phyloP scores from a whole-genome alignment of 768 basidiomycete genomes.

The Lyophyllum decastes region DNA sequence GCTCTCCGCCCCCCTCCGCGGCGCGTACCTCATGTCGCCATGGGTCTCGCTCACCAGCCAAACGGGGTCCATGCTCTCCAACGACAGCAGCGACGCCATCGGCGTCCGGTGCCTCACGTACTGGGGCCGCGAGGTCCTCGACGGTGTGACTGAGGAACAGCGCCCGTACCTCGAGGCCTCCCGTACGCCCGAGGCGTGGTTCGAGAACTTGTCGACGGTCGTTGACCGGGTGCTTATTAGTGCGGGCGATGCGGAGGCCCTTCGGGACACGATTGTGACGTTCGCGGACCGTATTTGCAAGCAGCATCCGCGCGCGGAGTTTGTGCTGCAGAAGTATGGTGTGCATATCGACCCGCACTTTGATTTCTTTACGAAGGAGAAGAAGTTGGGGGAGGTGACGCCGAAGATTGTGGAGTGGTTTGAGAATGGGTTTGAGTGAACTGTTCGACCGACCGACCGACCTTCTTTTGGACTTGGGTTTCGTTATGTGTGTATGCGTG shows the following conservation, averaged over 20 bases:
- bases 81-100: conserved; percentile 20
- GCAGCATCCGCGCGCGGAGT: conserved; percentile 15
- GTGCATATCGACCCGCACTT: conserved; percentile 38
- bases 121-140: conserved; percentile 18
- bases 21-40: conserved; percentile 33
- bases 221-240: conserved; percentile 37
- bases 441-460: too few relatives aligned
- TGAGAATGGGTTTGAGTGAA: conserved; percentile 1
- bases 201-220: conserved; percentile 28
- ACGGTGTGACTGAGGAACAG: conserved; percentile 21
- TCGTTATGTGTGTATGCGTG: too few relatives aligned
- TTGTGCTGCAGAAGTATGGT: conserved; percentile 32
- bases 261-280: conserved; percentile 32
- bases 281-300: conserved; percentile 24
- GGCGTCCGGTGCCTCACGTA: conserved; percentile 6
- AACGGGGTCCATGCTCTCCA: conserved; percentile 10
- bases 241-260: conserved; percentile 33
- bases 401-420: conserved; percentile 22
- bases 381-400: conserved; percentile 21
- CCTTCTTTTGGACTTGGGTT: too few relatives aligned
- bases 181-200: conserved; percentile 33
- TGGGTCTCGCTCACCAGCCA: conserved; percentile 24
- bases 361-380: conserved; percentile 27
- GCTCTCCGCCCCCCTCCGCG: conserved; percentile 19
- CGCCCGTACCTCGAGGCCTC: conserved; percentile 31